phyloP scores from a whole-genome alignment of 2,329 filamentous ascomycete genomes.

The Pezicula neosporulosa region DNA sequence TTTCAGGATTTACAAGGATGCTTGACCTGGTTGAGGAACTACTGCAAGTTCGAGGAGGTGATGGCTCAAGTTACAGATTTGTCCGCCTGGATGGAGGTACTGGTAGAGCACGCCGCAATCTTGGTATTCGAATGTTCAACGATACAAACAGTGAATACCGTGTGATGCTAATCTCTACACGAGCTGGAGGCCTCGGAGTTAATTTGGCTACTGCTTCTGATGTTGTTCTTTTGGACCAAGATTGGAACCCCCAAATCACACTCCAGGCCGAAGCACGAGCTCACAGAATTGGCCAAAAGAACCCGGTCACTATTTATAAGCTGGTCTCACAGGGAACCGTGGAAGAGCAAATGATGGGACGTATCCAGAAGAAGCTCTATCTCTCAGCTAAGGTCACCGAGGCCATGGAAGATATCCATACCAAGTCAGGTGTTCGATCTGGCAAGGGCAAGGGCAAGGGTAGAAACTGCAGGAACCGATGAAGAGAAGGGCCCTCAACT shows the following conservation, averaged over 20 bases:
- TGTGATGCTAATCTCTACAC: slow-evolving; percentile 87
- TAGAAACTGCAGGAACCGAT: slow-evolving; percentile 2
- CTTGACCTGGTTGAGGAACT: slow-evolving; percentile 92
- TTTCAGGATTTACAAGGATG: slow-evolving; percentile 90
- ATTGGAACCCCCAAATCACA: slow-evolving; percentile 97
- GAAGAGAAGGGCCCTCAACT: slow-evolving; percentile 48
- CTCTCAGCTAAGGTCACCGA: slow-evolving; percentile 58
- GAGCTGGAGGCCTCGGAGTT: slow-evolving; percentile 93
- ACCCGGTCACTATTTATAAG: slow-evolving; percentile 93
- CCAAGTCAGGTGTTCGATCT: slow-evolving; percentile 21
- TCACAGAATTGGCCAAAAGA: slow-evolving; percentile 92
- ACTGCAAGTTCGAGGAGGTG: slow-evolving; percentile 41
- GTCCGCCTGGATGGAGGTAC: slow-evolving; percentile 81
- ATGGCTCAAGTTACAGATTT: slow-evolving; percentile 66
- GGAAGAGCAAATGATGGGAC: slow-evolving; percentile 76
- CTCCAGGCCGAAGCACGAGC: slow-evolving; percentile 91
- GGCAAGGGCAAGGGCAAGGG: slow-evolving; percentile 26
- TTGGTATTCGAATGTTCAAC: slow-evolving; percentile 92
- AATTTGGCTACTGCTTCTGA: slow-evolving; percentile 95
- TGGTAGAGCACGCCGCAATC: slow-evolving; percentile 81
- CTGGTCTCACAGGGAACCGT: slow-evolving; percentile 83
- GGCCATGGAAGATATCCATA: slow-evolving; percentile 51
- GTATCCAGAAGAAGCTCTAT: slow-evolving; percentile 53
- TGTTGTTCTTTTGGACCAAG: slow-evolving; percentile 94
- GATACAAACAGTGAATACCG: slow-evolving; percentile 76